phyloP scores from a whole-genome alignment of 805 yeast genomes.

The Candida chauliodis region DNA sequence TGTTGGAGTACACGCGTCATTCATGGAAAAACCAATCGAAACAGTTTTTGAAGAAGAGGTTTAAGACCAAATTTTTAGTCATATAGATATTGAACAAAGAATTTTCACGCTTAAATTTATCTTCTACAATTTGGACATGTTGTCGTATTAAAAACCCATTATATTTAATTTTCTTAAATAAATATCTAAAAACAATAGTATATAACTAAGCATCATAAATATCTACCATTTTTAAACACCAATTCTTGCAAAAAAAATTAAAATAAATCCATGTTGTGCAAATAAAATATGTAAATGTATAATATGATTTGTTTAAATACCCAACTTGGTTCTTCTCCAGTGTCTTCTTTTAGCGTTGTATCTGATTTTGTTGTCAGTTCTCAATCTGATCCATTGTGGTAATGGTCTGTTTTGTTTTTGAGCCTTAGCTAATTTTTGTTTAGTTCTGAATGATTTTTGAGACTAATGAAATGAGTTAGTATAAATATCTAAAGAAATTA shows the following conservation, averaged over 20 bases:
- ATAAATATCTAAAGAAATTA: too few relatives aligned
- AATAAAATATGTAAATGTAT: constrained; percentile 3
- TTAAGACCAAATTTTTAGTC: constrained; percentile 12
- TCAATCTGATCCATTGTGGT: constrained; percentile 99
- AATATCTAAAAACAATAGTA: constrained; percentile 1
- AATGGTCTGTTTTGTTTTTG: constrained; percentile 98
- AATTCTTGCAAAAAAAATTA: constrained; percentile 1
- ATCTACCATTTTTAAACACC: background rate
- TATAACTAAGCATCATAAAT: too few relatives aligned
- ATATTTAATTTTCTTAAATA: constrained; percentile 2
- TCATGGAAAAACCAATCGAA: constrained; percentile 94
- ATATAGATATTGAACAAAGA: background rate
- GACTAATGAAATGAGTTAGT: constrained; percentile 46
- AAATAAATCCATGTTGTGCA: constrained; percentile 6
- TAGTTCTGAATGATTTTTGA: constrained; percentile 93
- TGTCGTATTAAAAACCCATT: constrained; percentile 8
- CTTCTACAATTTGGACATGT: background rate
- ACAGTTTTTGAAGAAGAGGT: constrained; percentile 85
- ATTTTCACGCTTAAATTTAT: background rate
- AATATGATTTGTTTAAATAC: constrained; percentile 57
- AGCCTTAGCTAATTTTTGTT: constrained; percentile 99
- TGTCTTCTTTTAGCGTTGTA: constrained; percentile 99
- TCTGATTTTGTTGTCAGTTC: constrained; percentile 96
- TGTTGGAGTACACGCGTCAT: constrained; percentile 80
- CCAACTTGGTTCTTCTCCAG: constrained; percentile 99